These are phyloP conservation scores for Solanum tacnaense DNA, from an alignment of 257 asterid genomes.

Conservation along the genomic window DNA sequence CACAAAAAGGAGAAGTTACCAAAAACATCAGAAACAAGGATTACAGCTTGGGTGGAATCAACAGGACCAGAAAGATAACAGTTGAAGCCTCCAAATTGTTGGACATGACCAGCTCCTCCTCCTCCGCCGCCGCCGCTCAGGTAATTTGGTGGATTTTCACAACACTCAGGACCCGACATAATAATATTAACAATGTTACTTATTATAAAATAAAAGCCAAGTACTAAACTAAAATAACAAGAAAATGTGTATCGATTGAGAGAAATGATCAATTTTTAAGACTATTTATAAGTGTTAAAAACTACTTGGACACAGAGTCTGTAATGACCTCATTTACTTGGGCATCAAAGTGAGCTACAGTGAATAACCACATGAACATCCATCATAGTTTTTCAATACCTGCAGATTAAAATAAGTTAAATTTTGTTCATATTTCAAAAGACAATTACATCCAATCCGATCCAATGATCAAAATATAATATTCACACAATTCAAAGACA, in stretches of 20 bases:
- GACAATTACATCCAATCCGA: too few relatives aligned
- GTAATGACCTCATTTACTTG: not conserved
- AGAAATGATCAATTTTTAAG: not conserved
- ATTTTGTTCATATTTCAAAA: too few relatives aligned
- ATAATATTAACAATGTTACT: too few relatives aligned
- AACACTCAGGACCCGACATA: conserved; percentile 38
- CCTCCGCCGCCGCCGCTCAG: conserved; percentile 1
- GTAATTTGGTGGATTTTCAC: conserved; percentile 37
- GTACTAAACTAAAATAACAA: not conserved
- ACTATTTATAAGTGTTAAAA: not conserved
- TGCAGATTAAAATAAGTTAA: too few relatives aligned
- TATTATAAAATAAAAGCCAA: too few relatives aligned
- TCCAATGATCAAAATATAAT: too few relatives aligned
- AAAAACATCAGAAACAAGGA: conserved; percentile 42
- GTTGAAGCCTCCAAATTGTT: conserved; percentile 37
- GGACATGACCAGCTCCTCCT: conserved; percentile 40
- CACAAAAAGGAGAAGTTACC: conserved; percentile 21
- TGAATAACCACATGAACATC: not conserved
- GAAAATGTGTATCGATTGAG: not conserved
- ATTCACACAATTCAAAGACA: too few relatives aligned
- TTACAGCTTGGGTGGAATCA: conserved; percentile 28
- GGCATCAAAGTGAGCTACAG: not conserved
- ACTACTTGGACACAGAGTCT: too few relatives aligned
- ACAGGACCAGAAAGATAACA: conserved; percentile 31
- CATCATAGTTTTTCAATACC: too few relatives aligned